These are phyloP conservation scores for Boletus pseudopeckii DNA, from an alignment of 768 basidiomycete genomes.

Conservation along the genomic window DNA sequence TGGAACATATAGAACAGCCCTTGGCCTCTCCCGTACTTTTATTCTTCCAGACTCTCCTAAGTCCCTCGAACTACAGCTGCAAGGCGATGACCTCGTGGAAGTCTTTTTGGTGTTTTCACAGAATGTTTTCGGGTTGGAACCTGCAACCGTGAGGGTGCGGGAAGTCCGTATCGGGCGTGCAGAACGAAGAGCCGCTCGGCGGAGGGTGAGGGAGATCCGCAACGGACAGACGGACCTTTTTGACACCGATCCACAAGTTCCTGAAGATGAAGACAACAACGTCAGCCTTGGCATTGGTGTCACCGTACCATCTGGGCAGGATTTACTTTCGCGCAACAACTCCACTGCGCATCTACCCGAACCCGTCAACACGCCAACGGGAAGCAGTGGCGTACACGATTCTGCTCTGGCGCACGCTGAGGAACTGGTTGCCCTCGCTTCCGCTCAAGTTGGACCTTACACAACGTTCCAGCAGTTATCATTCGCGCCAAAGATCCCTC, in stretches of 20 bases:
- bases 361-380: slow-evolving; percentile 24
- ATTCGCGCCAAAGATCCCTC: slow-evolving; percentile 84
- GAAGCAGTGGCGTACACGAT: slow-evolving; percentile 30
- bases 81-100: slow-evolving; percentile 90
- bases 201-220: slow-evolving; percentile 69
- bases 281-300: slow-evolving; percentile 64
- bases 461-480: slow-evolving; percentile 89
- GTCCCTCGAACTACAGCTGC: slow-evolving; percentile 81
- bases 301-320: slow-evolving; percentile 45
- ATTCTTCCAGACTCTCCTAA: slow-evolving; percentile 89
- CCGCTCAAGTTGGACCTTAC: slow-evolving; percentile 76
- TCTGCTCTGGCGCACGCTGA: slow-evolving; percentile 49
- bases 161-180: slow-evolving; percentile 90
- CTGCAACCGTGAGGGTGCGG: slow-evolving; percentile 89
- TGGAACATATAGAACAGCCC: slow-evolving; percentile 84
- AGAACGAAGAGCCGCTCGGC: slow-evolving; percentile 79
- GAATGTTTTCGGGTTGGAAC: slow-evolving; percentile 89
- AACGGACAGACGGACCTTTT: slow-evolving; percentile 43
- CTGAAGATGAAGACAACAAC: slow-evolving; percentile 51
- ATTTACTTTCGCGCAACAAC: slow-evolving; percentile 27
- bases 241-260: slow-evolving; percentile 43
- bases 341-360: slow-evolving; percentile 29
- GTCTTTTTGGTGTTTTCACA: slow-evolving; percentile 89
- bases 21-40: slow-evolving; percentile 88
- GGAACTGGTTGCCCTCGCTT: slow-evolving; percentile 64